Evolutionary conservation across 2,329 filamentous ascomycete genomes (phyloP), one percentile per base, ranked within the genome.

Genomic region (Pseudogymnoascus sp.): DNA sequence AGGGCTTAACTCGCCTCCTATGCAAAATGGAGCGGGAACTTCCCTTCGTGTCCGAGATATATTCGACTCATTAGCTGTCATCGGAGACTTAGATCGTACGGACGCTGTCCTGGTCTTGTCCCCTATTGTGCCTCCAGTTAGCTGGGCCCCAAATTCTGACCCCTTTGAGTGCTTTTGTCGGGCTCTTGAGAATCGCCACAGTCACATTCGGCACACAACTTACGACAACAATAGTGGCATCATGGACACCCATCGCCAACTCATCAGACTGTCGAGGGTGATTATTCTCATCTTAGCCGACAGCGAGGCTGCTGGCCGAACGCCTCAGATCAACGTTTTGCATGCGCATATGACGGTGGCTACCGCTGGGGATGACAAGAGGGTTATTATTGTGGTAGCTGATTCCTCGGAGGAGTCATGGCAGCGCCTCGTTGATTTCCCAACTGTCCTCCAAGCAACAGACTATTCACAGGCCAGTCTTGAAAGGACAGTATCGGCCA

Each of bases 161-260:
- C 89, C 88, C 0, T 92, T 92, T 69, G 88, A 92, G 72, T 80
- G 82, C 12, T 76, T 92, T 15, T 89, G 88, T 18, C 80, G 81
- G 65, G 81, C 84, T 48, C 72, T 92, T 58, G 82, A 84, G 58
- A 76, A 74, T 58, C 78, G 81, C 66, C 85, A 88, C 69, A 75
- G 79, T 2, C 79, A 79, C 72, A 78, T 92, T 64, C 83, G 86
- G 18, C 89, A 92, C 70, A 83, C 90, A 45, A 87, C 89, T 5
- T 92, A 90, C 74, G 78, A 63, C 1, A 48, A 61, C 33, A 70
- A 67, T 52, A 68, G 70, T 61, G 70, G 70, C 80, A 82, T 48
- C 85, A 92, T 72, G 74, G 80, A 58, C 64, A 67, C 69, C 60
- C 67, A 72, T 65, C 61, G 73, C 55, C 67, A 69, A 60, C 67